phyloP scores from a whole-genome alignment of 2,329 filamentous ascomycete genomes.

The Stemphylium lycopersici region DNA sequence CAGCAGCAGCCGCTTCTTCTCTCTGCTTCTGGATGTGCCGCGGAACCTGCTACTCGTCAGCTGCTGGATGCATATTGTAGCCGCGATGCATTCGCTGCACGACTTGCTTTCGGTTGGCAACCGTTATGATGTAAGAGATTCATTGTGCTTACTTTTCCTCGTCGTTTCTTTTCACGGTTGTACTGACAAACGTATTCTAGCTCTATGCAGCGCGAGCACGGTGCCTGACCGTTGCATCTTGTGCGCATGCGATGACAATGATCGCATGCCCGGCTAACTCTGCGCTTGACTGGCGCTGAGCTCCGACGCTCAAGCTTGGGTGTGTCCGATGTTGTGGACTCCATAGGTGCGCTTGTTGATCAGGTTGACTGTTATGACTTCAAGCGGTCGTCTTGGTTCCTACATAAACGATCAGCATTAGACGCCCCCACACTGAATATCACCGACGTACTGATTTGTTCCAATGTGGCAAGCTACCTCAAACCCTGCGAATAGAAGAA shows the following conservation, averaged over 20 bases:
- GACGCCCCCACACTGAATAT: background rate
- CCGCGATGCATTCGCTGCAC: background rate
- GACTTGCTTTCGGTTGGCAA: background rate
- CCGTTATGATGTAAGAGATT: background rate
- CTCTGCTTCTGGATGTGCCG: conserved; percentile 48
- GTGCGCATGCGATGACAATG: conserved; percentile 95
- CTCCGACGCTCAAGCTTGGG: conserved; percentile 41
- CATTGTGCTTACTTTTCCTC: conserved; percentile 76
- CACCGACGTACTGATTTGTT: conserved; percentile 10
- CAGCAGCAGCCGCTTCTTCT: conserved; percentile 40
- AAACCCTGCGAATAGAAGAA: background rate
- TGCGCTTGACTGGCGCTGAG: conserved; percentile 73
- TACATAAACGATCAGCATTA: conserved; percentile 10
- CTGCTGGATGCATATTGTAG: background rate
- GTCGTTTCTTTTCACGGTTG: conserved; percentile 88
- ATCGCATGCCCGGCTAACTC: conserved; percentile 92
- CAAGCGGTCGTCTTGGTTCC: conserved; percentile 8
- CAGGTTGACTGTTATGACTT: conserved; percentile 7
- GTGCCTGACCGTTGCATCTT: conserved; percentile 90
- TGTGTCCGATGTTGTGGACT: conserved; percentile 31
- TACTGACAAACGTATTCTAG: conserved; percentile 90
- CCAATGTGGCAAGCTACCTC: conserved; percentile 3
- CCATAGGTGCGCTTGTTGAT: conserved; percentile 30
- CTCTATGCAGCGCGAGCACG: conserved; percentile 83
- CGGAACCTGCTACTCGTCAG: conserved; percentile 38